Conservation (phyloP, 352 stramenopile species). For the Phytophthora meadii region DNA sequence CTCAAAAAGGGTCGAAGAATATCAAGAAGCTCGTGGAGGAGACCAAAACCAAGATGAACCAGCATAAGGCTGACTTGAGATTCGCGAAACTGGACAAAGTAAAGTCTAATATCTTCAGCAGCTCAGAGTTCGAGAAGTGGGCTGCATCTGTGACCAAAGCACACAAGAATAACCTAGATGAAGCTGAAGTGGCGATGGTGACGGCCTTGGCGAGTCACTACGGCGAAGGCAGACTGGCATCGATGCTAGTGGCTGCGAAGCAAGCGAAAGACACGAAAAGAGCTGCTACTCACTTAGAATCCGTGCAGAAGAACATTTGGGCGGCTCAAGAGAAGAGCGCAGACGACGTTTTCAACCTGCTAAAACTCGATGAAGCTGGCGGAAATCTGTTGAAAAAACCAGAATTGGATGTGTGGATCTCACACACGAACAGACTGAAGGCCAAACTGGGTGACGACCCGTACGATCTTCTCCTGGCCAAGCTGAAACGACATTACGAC, state of each 20-base stretch:
- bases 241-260: no score
- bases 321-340: background rate
- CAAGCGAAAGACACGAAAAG: no score
- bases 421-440: background rate
- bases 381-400: constrained; percentile 4
- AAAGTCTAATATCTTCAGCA: background rate
- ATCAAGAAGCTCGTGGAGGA: background rate
- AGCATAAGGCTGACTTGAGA: background rate
- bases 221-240: background rate
- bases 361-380: constrained; percentile 3
- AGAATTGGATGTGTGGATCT: background rate
- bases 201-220: constrained; percentile 3
- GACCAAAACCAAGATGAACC: background rate
- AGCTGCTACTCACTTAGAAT: background rate
- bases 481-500: background rate
- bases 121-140: constrained; percentile 5
- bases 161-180: background rate
- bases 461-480: constrained; percentile 1
- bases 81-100: background rate
- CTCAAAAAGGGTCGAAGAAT: constrained; percentile 1
- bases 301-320: background rate
- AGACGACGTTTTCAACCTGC: constrained; percentile 1
- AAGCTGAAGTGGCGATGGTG: background rate
- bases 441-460: background rate
- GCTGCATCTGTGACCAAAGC: background rate